Base-by-base conservation (phyloP, 2,329 filamentous ascomycete genomes). In the Ceratocystis papillata region DNA sequence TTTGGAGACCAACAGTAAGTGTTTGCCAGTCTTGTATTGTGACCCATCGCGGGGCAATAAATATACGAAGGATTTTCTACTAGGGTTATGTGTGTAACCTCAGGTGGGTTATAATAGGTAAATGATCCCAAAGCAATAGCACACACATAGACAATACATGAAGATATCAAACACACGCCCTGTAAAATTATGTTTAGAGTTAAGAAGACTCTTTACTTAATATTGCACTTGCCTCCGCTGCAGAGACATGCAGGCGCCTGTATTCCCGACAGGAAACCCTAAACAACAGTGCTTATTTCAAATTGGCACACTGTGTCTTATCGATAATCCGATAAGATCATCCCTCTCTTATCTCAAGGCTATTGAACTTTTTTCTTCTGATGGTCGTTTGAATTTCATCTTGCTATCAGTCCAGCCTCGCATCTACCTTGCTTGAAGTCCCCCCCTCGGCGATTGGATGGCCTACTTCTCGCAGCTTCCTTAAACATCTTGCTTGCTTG, bases 291-390 rank as follows among this genome's bases (percentile, higher is more conserved):
- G 48, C 7, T 3, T 3, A 25, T 8, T 25, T 5, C 45, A 17
- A 53, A 17, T 10, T 5, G 17, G 8, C 20, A 53, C 22, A 28
- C 30, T 55, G 12, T 25, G 20, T 3, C 41, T 65, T 68, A 68
- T 68, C 67, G 67, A 68, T 68, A 68, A 25, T 1, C n/a, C 2
- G 65, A 64, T 61, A 64, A 64, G 53, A 50, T 41, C 37, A 10
- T 7, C 44, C 20, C 7, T 25, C 4, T 48, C 46, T 64, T 68
- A 68, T 68, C 63, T 60, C 22, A 50, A 66, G 64, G 64, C 66
- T 55, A 63, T 22, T 41, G 28, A 66, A 60, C 64, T 64, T 63
- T 68, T 68, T 68, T 55, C 28, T 66, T 41, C 8, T 33, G 60
- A 33, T 55, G 44, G 48, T 50, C 48, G 59, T 37, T 50, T 53